These are phyloP conservation scores for Calycina herbarum DNA, from an alignment of 2,329 filamentous ascomycete genomes.

Conservation along the genomic window DNA sequence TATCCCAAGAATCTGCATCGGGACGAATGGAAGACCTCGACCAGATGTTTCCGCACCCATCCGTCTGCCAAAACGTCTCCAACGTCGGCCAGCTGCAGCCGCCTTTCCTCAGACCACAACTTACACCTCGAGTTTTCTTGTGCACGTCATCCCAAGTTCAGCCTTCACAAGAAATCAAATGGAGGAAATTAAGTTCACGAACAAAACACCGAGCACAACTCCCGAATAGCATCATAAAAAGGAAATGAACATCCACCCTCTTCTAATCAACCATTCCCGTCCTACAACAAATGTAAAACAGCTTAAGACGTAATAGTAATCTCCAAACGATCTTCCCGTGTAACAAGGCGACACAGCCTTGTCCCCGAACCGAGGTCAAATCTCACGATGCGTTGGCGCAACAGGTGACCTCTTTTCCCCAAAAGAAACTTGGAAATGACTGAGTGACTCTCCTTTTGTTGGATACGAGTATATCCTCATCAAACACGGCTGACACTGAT, in stretches of 20 bases:
- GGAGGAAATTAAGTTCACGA: too few species aligned
- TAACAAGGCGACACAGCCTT: background rate
- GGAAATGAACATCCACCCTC: too few species aligned
- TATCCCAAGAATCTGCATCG: background rate
- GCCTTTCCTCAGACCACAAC: background rate
- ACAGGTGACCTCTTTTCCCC: background rate
- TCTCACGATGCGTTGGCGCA: background rate
- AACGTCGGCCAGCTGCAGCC: background rate
- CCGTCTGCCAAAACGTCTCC: background rate
- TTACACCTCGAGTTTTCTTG: too few species aligned
- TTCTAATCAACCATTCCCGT: too few species aligned
- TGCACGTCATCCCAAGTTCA: background rate
- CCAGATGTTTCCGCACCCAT: background rate
- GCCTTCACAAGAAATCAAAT: background rate
- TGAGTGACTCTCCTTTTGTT: background rate
- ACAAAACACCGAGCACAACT: too few species aligned
- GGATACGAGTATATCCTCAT: too few species aligned
- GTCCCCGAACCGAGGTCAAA: background rate
- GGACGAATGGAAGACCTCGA: background rate
- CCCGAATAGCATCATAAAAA: too few species aligned
- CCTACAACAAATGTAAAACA: background rate
- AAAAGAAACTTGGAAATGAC: background rate
- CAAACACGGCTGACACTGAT: too few species aligned
- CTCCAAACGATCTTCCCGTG: background rate
- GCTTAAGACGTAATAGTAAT: background rate